phyloP scores from a whole-genome alignment of 345 rosid species.

The Microcos paniculata region DNA sequence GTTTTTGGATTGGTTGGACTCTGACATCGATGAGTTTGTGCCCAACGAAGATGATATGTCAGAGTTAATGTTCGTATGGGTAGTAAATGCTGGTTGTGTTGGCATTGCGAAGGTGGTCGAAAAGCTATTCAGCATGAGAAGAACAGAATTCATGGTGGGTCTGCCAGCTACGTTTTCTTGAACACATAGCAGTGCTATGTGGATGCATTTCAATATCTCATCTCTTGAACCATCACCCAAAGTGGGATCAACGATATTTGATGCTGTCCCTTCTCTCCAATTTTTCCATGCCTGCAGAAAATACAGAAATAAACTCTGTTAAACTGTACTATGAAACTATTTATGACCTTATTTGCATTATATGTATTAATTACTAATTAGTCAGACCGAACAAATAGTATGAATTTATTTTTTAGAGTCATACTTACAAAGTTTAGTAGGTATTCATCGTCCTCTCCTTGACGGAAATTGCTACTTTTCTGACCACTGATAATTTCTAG shows the following conservation, averaged over 20 bases:
- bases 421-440: slow-evolving; percentile 39
- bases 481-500: slow-evolving; percentile 44
- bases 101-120: background rate
- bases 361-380: background rate
- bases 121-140: slow-evolving; percentile 43
- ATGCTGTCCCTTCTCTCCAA: slow-evolving; percentile 26
- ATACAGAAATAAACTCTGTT: too few species aligned
- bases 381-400: background rate
- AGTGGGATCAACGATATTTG: slow-evolving; percentile 41
- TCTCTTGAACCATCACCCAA: slow-evolving; percentile 2
- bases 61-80: background rate
- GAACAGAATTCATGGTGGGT: slow-evolving; percentile 49
- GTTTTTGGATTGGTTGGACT: background rate
- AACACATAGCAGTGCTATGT: slow-evolving; percentile 65
- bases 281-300: slow-evolving; percentile 42
- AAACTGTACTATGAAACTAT: too few species aligned
- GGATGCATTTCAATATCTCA: slow-evolving; percentile 47
- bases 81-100: background rate
- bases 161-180: slow-evolving; percentile 45
- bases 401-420: background rate
- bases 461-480: slow-evolving; percentile 23
- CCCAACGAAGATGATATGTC: background rate
- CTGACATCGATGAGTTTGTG: background rate
- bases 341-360: slow-evolving; percentile 11
- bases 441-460: slow-evolving; percentile 12